Conservation (phyloP, 352 stramenopile genomes). For the Thalassiosira livingstoniorum region DNA sequence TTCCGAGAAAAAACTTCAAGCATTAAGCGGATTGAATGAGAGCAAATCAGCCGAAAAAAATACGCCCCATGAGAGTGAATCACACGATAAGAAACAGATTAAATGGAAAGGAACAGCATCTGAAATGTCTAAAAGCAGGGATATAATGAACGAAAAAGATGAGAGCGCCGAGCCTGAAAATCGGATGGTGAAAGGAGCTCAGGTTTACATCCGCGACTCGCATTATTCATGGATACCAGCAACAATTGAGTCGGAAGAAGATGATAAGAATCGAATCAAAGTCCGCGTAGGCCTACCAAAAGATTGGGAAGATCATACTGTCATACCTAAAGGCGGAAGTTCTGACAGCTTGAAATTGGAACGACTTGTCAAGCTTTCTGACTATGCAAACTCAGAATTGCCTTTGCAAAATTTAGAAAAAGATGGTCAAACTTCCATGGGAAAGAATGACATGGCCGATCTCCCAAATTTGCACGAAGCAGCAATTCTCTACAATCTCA, state of each 20-base stretch:
- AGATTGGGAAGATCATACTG: slow-evolving; percentile 64
- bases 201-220: slow-evolving; percentile 51
- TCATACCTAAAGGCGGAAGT: slow-evolving; percentile 20
- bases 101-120: no score
- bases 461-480: slow-evolving; percentile 95
- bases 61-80: no score
- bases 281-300: slow-evolving; percentile 48
- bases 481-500: slow-evolving; percentile 94
- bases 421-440: slow-evolving; percentile 46
- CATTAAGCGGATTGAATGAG: background rate
- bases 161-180: no score
- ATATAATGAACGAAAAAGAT: no score
- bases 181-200: slow-evolving; percentile 37
- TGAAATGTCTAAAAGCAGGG: no score
- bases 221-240: slow-evolving; percentile 61
- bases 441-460: slow-evolving; percentile 90
- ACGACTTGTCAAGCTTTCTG: slow-evolving; percentile 57
- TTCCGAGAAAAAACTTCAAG: background rate
- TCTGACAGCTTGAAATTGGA: slow-evolving; percentile 21
- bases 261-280: slow-evolving; percentile 53
- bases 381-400: slow-evolving; percentile 74
- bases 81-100: no score
- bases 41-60: no score
- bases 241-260: slow-evolving; percentile 47
- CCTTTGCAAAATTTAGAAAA: slow-evolving; percentile 79